Percentiles rank a stretch among this genome's conserved stretches.
Evolutionary conservation across 2,329 filamentous ascomycete species (phyloP).

Genomic region (Verticillium longisporum): DNA sequence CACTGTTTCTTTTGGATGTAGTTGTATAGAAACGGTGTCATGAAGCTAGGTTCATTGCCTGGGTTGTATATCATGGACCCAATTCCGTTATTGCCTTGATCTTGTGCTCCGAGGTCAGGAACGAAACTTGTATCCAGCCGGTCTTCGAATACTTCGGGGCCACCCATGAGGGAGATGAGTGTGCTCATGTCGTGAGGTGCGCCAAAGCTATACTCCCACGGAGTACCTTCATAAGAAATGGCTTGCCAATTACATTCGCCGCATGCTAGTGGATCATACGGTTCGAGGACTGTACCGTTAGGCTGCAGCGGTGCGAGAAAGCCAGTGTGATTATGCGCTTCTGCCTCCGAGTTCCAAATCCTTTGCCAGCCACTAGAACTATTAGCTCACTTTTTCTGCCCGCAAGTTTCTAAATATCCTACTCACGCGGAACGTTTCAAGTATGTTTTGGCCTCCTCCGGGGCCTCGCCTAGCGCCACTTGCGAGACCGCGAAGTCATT

Average conservation of each 20-base stretch:
- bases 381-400: no score
- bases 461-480: conserved; percentile 45
- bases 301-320: conserved; percentile 48
- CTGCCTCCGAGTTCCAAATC: conserved; percentile 46
- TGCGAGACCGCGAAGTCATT: conserved; percentile 53
- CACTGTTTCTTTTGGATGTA: conserved; percentile 42
- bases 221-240: conserved; percentile 42
- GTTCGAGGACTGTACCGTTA: conserved; percentile 32
- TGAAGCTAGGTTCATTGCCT: conserved; percentile 51
- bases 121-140: conserved; percentile 31
- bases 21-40: conserved; percentile 50
- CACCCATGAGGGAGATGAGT: conserved; percentile 45
- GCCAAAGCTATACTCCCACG: conserved; percentile 47
- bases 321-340: conserved; percentile 40
- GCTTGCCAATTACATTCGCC: conserved; percentile 49
- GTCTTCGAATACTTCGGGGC: conserved; percentile 39
- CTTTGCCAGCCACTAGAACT: conserved; percentile 44
- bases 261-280: conserved; percentile 43
- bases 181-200: conserved; percentile 51
- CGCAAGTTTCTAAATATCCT: accelerated
- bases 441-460: conserved; percentile 41
- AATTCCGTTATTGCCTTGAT: conserved; percentile 37
- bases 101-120: conserved; percentile 35
- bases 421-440: conserved; percentile 36
- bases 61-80: conserved; percentile 41